Evolutionary conservation across 164 flowering plant species (phyloP).

Genomic region (Kingdonia uniflora): DNA sequence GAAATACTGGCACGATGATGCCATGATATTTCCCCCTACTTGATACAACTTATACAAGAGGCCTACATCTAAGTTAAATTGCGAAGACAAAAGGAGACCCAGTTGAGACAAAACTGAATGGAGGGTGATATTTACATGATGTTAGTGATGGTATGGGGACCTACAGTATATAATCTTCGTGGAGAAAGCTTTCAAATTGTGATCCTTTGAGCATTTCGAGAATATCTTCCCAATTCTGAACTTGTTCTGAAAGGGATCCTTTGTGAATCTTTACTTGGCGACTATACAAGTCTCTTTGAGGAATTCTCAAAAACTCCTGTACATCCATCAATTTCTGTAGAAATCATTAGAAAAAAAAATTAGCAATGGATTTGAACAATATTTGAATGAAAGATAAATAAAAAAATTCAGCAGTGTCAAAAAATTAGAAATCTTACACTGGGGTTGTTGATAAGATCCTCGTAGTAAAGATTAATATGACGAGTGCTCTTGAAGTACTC

Average conservation of each 20-base stretch:
- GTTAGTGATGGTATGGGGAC: constrained; percentile 1
- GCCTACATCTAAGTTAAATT: too few species aligned
- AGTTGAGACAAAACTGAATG: constrained; percentile 1
- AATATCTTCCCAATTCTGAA: constrained; percentile 71
- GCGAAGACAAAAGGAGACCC: neutral
- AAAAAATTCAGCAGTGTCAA: neutral
- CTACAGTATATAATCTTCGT: constrained; percentile 20
- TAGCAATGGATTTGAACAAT: too few species aligned
- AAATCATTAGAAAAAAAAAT: constrained; percentile 4
- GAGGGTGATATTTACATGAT: constrained; percentile 18
- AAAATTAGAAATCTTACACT: constrained; percentile 30
- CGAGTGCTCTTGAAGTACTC: constrained; percentile 49
- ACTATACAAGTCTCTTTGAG: constrained; percentile 42
- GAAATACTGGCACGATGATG: too few species aligned
- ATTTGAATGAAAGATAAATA: too few species aligned
- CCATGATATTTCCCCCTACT: too few species aligned
- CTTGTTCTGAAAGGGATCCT: constrained; percentile 54
- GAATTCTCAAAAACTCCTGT: constrained; percentile 58
- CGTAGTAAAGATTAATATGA: constrained; percentile 50
- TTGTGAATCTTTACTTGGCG: constrained; percentile 92
- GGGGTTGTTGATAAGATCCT: constrained; percentile 42
- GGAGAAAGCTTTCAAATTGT: constrained; percentile 45
- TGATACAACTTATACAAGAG: too few species aligned
- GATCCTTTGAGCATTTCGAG: constrained; percentile 55
- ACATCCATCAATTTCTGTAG: constrained; percentile 67